Base-by-base conservation (phyloP, 148 eudicot species). In the Chenopodium album region DNA sequence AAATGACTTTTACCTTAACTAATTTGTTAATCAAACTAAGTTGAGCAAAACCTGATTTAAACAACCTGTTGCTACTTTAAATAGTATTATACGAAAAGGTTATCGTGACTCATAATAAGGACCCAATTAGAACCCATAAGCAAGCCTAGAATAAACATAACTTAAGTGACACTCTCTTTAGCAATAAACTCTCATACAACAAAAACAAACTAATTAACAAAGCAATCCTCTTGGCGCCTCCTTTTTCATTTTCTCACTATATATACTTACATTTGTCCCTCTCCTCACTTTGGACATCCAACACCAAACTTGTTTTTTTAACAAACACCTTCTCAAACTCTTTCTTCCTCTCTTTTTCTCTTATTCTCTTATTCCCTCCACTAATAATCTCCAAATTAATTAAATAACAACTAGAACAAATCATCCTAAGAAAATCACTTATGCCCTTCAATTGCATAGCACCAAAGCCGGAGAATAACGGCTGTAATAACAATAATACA, bases 371-470 rank as follows among this genome's bases (percentile, higher is more conserved):
- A 67, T 60, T 70, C 47, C 31, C 67, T 22, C 66, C 50, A 64
- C 73, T 59, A 31, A 41, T 60, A 69, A 76, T 23, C 31, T 64
- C 71, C n/a, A 47, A 41, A 41, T 41, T 41, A 41, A 41, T 41
- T 41, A 41, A 41, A 41, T 41, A 41, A 41, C 7, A 41, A 41
- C 44, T 41, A 5, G 6, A 44, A 76, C 17, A 46, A 31, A 22
- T 29, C 10, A 47, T 23, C 20, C 37, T 68, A 41, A 14, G 50
- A 2, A 47, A 47, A 47, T 14, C 65, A 65, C 34, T 32, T 67
- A 83, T 83, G 85, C 73, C 79, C 52, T 64, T 64, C 78, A 83
- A 83, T 54, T 83, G 78, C 46, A 78, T 78, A 83, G 73, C 60
- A 17, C 75, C 82, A 73, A 83, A 37, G 34, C 78, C 78, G 29